Conservation (phyloP, 2,329 filamentous ascomycete species). For the Eurotiales sp. region DNA sequence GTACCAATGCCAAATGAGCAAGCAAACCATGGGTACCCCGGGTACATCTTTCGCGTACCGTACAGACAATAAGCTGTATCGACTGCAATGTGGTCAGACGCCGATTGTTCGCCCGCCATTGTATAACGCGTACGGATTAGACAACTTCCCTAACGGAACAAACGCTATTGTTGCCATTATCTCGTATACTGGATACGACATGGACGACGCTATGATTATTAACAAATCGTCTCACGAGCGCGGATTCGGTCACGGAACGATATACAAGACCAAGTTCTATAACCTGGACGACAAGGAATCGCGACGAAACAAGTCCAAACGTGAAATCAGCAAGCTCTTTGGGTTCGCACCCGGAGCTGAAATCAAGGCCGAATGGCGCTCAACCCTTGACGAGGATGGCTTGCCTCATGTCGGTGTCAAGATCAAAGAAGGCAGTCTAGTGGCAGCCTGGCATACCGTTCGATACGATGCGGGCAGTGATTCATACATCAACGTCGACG, state of each 20-base stretch:
- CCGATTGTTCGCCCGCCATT: conserved; percentile 87
- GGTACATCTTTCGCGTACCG: conserved; percentile 78
- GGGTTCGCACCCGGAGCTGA: conserved; percentile 79
- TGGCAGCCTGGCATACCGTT: conserved; percentile 88
- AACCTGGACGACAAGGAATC: conserved; percentile 74
- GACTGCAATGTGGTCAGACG: conserved; percentile 91
- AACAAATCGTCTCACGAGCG: conserved; percentile 97
- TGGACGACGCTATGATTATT: conserved; percentile 99
- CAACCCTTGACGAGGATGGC: conserved; percentile 80
- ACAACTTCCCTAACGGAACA: conserved; percentile 96
- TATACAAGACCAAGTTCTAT: conserved; percentile 96
- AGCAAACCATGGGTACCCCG: conserved; percentile 97
- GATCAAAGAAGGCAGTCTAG: conserved; percentile 74
- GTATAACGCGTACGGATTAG: conserved; percentile 92
- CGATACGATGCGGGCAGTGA: conserved; percentile 67
- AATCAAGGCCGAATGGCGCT: conserved; percentile 66
- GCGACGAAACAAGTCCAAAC: conserved; percentile 61
- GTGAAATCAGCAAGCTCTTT: conserved; percentile 75
- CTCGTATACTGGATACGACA: conserved; percentile 98
- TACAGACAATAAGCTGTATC: conserved; percentile 96
- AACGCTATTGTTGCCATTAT: conserved; percentile 97
- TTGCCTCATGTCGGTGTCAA: conserved; percentile 75
- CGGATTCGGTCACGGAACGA: conserved; percentile 90
- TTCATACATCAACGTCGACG: conserved; percentile 80
- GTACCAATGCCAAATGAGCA: conserved; percentile 99